Percentiles rank a stretch among this genome's conserved stretches.
Evolutionary conservation across 345 rosid species (phyloP).

Genomic region (Leavenworthia alabamica): DNA sequence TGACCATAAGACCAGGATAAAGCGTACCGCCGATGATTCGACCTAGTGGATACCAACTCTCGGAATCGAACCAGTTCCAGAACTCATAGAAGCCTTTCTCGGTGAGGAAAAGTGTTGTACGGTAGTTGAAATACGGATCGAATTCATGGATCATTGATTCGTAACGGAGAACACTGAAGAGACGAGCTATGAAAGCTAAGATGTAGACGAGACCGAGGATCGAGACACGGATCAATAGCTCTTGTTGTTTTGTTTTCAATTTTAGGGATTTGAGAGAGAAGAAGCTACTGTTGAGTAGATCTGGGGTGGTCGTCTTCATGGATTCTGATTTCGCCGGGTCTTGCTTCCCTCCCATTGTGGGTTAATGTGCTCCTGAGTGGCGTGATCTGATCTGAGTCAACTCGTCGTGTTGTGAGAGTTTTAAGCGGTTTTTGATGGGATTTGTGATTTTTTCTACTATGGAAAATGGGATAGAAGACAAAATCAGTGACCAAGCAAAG

Average conservation of each 20-base stretch:
- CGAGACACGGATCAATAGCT: slow-evolving; percentile 77
- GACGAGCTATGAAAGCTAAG: slow-evolving; percentile 76
- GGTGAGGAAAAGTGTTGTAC: slow-evolving; percentile 76
- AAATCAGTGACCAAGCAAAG: not conserved
- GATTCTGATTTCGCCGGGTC: slow-evolving; percentile 16
- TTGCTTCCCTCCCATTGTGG: slow-evolving; percentile 10
- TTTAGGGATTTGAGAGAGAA: slow-evolving; percentile 47
- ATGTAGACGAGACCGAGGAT: slow-evolving; percentile 82
- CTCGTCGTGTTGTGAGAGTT: not conserved
- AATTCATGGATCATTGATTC: slow-evolving; percentile 99
- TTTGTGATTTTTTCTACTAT: not conserved
- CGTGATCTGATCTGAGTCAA: slow-evolving; percentile 15
- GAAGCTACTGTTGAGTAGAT: slow-evolving; percentile 34
- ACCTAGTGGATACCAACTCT: slow-evolving; percentile 98
- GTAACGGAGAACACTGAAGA: slow-evolving; percentile 88
- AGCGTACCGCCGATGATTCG: slow-evolving; percentile 95
- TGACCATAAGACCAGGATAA: slow-evolving; percentile 91
- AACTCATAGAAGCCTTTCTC: slow-evolving; percentile 89
- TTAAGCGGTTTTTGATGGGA: not conserved
- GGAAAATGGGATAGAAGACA: not conserved
- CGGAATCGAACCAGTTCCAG: slow-evolving; percentile 99
- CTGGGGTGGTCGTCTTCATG: slow-evolving; percentile 30
- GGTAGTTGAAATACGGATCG: slow-evolving; percentile 93
- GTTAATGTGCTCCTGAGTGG: not conserved
- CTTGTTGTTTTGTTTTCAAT: slow-evolving; percentile 87